Evolutionary conservation across 768 basidiomycete species (phyloP), one percentile per base, ranked within the genome.

Genomic region (Pisolithus microcarpus): DNA sequence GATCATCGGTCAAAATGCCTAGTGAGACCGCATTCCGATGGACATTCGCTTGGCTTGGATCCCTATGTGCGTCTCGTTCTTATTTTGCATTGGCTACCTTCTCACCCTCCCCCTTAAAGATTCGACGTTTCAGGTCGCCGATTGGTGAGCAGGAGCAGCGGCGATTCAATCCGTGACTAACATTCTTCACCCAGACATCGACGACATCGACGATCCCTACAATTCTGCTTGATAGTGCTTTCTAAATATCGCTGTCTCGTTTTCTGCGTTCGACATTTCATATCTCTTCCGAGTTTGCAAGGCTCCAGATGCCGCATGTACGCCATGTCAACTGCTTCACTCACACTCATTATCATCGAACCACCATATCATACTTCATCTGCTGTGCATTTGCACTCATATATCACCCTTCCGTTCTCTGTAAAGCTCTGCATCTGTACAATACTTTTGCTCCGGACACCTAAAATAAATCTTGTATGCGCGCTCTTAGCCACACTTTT

Each of bases 1-100:
- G 65, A 67, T 30, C 54, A 46, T 16, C 63, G 49, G 19, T 64
- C 64, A 19, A 53, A 67, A 48, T 46, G 55, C 38, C 55, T 65
- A 3, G 64, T 67, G 24, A 56, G 67, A 40, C 56, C 66, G 26
- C 66, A 59, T 24, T 65, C 65, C 1, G 66, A 67, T 21, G 67
- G 65, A 8, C 55, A 60, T 44, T 50, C 39, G 4, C 52, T 56
- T 34, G 40, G 57, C 2, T 46, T 69, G 16, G 60, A 67, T 49
- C 66, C 66, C 13, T 65, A 67, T 55, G 67, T 67, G 52, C 57
- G 62, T 42, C 16, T n/a, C 24, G 21, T 38, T 28, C 36, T 43
- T 28, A 28, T 38, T 13, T 24, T 46, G 42, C 19, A 13, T 43
- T 10, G 21, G 11, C 19, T 43, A 23, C 42, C 42, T 42, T 39